Evolutionary conservation across 2,329 filamentous ascomycete genomes (phyloP).

Genomic region (Pseudogymnoascus sp.): DNA sequence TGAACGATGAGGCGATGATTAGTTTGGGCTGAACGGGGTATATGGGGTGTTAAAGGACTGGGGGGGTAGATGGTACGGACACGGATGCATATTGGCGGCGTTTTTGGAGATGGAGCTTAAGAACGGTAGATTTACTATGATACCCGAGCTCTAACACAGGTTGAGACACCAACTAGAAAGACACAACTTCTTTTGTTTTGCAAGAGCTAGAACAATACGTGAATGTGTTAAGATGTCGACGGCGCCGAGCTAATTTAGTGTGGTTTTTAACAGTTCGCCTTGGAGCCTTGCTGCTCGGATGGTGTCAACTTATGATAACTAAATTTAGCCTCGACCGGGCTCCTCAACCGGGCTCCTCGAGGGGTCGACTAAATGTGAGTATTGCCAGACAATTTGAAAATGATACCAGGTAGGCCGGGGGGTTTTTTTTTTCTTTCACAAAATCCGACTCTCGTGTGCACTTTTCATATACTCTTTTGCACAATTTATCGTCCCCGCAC

Average conservation of each 20-base stretch:
- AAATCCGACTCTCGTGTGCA: background rate
- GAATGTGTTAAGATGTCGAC: background rate
- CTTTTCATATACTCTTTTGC: background rate
- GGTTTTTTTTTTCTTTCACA: background rate
- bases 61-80: background rate
- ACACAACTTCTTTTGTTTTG: background rate
- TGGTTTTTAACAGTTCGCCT: background rate
- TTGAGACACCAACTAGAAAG: background rate
- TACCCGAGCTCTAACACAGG: conserved; percentile 4
- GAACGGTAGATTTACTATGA: conserved; percentile 4
- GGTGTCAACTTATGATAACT: background rate
- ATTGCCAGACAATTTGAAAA: background rate
- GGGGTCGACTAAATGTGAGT: background rate
- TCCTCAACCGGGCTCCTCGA: background rate
- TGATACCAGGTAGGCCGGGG: background rate
- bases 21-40: background rate
- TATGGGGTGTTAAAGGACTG: background rate
- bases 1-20: conserved; percentile 6
- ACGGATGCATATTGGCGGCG: background rate
- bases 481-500: background rate
- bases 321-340: background rate
- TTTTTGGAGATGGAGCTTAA: conserved; percentile 4
- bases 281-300: background rate
- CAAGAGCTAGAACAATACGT: background rate
- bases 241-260: background rate